These are phyloP conservation scores for Erodium maritimum DNA, from an alignment of 345 rosid genomes.

Conservation along the genomic window DNA sequence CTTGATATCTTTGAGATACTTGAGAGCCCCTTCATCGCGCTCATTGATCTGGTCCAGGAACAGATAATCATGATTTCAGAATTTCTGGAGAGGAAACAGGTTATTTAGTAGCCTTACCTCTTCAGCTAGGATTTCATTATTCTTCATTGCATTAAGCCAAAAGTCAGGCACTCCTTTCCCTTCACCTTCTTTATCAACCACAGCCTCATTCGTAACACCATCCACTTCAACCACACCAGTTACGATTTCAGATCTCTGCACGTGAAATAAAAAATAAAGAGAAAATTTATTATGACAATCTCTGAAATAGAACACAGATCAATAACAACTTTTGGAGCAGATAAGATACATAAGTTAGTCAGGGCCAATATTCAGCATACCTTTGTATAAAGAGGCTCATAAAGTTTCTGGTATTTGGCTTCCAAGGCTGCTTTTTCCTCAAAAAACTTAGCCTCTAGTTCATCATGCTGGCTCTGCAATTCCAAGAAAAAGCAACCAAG, in stretches of 20 bases:
- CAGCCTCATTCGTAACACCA: conserved; percentile 31
- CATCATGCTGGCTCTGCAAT: conserved; percentile 68
- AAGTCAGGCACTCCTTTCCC: conserved; percentile 90
- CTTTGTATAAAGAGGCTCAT: conserved; percentile 73
- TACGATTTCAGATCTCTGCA: conserved; percentile 82
- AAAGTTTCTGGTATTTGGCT: conserved; percentile 73
- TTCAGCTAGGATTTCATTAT: conserved; percentile 74
- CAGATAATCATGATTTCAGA: background rate
- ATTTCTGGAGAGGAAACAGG: background rate
- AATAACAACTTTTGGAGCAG: background rate
- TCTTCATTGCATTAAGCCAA: conserved; percentile 90
- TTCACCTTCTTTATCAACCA: conserved; percentile 39
- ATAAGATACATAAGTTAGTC: background rate
- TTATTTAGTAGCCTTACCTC: conserved; percentile 39
- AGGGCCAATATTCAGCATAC: conserved; percentile 16
- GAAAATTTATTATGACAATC: background rate
- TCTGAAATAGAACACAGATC: background rate
- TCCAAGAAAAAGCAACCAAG: conserved; percentile 4
- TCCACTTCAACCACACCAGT: conserved; percentile 66
- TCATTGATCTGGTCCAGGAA: conserved; percentile 48
- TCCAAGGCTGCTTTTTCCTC: conserved; percentile 89
- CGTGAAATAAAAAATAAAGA: background rate
- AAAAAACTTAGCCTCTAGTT: conserved; percentile 69
- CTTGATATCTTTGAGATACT: conserved; percentile 76
- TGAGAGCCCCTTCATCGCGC: conserved; percentile 89